A percentile compares a stretch with the other conserved stretches of the same genome.
Conservation (phyloP, 306 rosid genomes). For the Prunus kanzakura region DNA sequence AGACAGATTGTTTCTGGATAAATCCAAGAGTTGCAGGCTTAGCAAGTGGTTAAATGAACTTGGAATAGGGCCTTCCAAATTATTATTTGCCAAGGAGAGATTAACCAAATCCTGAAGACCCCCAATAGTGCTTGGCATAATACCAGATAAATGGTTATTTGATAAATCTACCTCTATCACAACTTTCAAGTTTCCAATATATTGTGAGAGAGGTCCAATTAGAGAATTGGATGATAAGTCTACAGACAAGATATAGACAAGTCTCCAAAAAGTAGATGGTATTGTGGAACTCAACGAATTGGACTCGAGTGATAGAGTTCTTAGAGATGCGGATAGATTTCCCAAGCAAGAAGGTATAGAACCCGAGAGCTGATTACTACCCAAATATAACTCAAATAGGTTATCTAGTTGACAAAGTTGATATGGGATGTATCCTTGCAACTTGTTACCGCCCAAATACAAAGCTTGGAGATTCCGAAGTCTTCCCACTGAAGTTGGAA, state of each 20-base stretch:
- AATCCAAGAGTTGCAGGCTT: neutral
- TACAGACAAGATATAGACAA: neutral
- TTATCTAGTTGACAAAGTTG: neutral
- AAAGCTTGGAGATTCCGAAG: no score
- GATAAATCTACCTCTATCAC: neutral
- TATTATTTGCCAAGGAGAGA: neutral
- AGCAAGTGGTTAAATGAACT: neutral
- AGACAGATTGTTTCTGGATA: neutral
- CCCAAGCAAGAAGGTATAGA: neutral
- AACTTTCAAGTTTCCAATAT: neutral
- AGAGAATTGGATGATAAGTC: slow-evolving; percentile 3
- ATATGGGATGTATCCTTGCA: neutral
- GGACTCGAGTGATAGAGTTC: neutral
- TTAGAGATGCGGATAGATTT: neutral
- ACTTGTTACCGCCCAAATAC: no score
- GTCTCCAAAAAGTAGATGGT: slow-evolving; percentile 4
- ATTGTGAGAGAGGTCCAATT: neutral
- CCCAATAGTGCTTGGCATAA: neutral
- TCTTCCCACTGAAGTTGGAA: no score
- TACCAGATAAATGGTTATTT: neutral
- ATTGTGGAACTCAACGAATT: neutral
- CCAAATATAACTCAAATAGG: accelerated
- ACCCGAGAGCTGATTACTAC: neutral
- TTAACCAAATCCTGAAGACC: neutral
- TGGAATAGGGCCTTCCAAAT: neutral